Conservation (phyloP, 1,284 basidiomycete genomes). For the Pseudozyma sp. region DNA sequence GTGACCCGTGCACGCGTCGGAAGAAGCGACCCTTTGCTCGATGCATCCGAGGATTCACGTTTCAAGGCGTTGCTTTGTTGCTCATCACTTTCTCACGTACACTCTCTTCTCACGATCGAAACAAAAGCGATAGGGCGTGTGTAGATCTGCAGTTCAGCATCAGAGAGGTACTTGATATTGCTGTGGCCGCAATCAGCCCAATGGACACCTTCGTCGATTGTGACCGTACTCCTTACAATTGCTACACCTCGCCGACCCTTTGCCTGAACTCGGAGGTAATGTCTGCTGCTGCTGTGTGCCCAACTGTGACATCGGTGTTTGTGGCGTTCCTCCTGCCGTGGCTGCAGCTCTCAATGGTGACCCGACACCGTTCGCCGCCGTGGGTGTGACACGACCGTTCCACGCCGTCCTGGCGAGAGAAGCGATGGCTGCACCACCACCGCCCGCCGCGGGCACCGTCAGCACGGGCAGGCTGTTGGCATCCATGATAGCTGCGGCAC, state of each 20-base stretch:
- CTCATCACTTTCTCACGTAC: no score
- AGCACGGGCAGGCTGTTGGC: neutral
- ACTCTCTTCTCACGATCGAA: no score
- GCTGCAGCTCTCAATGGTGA: constrained; percentile 16
- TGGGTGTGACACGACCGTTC: constrained; percentile 6
- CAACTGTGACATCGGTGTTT: constrained; percentile 20
- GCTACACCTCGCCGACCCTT: constrained; percentile 42
- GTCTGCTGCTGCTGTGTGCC: neutral
- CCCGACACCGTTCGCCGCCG: constrained; percentile 5
- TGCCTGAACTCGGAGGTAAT: constrained; percentile 32
- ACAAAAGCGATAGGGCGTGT: no score
- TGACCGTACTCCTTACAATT: constrained; percentile 51
- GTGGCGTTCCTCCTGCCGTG: neutral
- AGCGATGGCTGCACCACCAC: constrained; percentile 6
- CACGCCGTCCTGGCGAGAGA: constrained; percentile 18
- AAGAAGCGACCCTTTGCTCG: no score
- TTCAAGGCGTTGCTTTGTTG: no score
- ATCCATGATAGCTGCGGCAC: neutral
- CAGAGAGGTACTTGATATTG: neutral
- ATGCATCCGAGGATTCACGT: no score
- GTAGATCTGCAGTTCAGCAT: no score
- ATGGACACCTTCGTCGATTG: constrained; percentile 40
- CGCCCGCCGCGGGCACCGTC: neutral
- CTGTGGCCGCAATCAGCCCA: constrained; percentile 13
- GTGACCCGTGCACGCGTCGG: no score